A percentile compares a stretch with the other conserved stretches of the same genome.
Evolutionary conservation across 495 filamentous ascomycete species (phyloP).

Genomic region (Tuber calosporum): DNA sequence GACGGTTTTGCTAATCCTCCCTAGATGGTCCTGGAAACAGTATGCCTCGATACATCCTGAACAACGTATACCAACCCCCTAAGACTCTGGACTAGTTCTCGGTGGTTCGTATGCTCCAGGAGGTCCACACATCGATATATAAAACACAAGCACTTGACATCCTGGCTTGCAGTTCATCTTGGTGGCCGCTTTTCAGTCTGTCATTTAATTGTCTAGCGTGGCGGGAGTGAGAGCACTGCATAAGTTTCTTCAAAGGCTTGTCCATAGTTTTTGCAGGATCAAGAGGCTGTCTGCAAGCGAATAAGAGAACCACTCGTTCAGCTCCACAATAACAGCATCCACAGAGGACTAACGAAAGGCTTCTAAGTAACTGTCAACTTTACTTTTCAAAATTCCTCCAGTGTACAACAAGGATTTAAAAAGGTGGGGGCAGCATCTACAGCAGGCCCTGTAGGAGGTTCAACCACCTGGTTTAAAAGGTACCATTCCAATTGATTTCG

Average conservation of each 20-base stretch:
- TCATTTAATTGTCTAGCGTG: constrained; percentile 11
- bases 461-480: neutral
- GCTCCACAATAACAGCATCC: constrained; percentile 70
- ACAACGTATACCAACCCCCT: constrained; percentile 70
- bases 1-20: constrained; percentile 62
- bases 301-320: constrained; percentile 96
- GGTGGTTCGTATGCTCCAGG: constrained; percentile 49
- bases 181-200: constrained; percentile 35
- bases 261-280: constrained; percentile 60
- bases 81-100: constrained; percentile 55
- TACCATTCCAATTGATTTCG: neutral
- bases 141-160: constrained; percentile 47
- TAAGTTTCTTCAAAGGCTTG: constrained; percentile 60
- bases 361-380: constrained; percentile 46
- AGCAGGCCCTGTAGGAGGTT: neutral
- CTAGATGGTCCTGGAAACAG: constrained; percentile 54
- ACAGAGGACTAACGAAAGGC: constrained; percentile 85
- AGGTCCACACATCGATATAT: constrained; percentile 45
- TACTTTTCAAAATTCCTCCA: neutral
- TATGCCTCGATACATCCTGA: constrained; percentile 47
- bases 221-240: constrained; percentile 39
- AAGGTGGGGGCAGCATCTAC: neutral
- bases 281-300: constrained; percentile 75
- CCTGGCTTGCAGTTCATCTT: constrained; percentile 51
- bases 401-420: neutral